A percentile compares a stretch with the other conserved stretches of the same genome.
Conservation (phyloP, 768 basidiomycete species). For the Pleurotus tuoliensis region DNA sequence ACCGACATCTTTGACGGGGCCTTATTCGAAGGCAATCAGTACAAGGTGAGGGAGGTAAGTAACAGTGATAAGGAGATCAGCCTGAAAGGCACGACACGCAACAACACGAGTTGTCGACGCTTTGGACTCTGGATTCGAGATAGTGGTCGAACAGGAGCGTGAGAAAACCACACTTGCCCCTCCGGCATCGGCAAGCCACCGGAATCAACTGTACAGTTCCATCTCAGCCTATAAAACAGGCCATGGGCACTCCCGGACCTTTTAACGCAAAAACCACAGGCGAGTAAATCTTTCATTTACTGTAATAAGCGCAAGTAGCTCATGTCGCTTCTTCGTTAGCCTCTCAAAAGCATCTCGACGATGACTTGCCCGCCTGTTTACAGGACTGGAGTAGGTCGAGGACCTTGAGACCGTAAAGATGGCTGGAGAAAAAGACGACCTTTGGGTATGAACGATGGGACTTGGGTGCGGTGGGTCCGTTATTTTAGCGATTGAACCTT, state of each 20-base stretch:
- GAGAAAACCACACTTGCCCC: not conserved
- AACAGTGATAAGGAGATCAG: conserved; percentile 17
- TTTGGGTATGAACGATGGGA: conserved; percentile 52
- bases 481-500: conserved; percentile 46
- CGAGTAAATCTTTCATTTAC: conserved; percentile 25
- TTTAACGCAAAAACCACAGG: conserved; percentile 66
- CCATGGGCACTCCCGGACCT: not conserved
- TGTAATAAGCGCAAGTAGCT: conserved; percentile 13
- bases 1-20: conserved; percentile 85
- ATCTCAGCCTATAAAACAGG: not conserved
- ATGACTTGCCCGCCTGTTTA: conserved; percentile 60
- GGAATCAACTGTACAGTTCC: conserved; percentile 28
- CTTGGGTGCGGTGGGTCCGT: conserved; percentile 79
- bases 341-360: conserved; percentile 87
- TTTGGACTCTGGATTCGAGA: not conserved
- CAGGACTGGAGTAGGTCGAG: conserved; percentile 73
- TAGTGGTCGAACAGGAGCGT: not conserved
- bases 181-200: not conserved
- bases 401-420: conserved; percentile 83
- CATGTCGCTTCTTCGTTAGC: conserved; percentile 30
- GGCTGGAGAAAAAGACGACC: conserved; percentile 61
- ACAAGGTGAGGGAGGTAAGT: conserved; percentile 4
- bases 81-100: conserved; percentile 12
- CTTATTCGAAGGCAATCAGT: conserved; percentile 36
- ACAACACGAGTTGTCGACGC: not conserved